Conservation (phyloP, 1,284 basidiomycete genomes). For the Peniophora sp. region DNA sequence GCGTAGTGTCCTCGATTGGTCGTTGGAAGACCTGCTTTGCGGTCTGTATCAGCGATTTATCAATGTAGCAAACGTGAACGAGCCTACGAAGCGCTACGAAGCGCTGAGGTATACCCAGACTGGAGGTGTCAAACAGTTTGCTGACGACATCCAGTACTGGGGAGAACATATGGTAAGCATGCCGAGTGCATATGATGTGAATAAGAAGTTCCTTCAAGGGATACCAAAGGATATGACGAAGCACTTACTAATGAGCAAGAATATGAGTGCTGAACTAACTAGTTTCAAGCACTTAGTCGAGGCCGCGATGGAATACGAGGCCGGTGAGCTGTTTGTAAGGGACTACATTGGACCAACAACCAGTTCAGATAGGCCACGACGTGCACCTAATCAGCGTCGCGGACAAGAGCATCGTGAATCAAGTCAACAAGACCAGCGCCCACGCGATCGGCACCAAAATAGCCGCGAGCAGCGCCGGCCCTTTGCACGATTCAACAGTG, state of each 20-base stretch:
- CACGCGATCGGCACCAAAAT: too few relatives aligned
- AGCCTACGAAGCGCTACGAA: background rate
- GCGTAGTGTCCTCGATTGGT: background rate
- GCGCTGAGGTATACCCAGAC: background rate
- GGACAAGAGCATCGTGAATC: background rate
- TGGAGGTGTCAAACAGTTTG: background rate
- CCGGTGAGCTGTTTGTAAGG: background rate
- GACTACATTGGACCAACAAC: background rate
- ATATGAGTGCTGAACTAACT: background rate
- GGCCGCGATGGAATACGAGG: background rate
- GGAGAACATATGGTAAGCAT: background rate
- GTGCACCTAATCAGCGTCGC: background rate
- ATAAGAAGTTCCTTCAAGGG: background rate
- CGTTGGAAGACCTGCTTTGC: background rate
- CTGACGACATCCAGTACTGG: background rate
- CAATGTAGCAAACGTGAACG: background rate
- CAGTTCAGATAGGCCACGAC: background rate
- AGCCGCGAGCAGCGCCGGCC: too few relatives aligned
- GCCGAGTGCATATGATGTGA: background rate
- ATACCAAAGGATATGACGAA: background rate
- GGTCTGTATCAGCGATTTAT: background rate
- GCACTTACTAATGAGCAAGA: background rate
- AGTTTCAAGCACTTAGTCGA: background rate
- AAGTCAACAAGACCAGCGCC: background rate
- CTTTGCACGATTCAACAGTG: too few relatives aligned